These are phyloP conservation scores for Rhazya stricta DNA, from an alignment of 257 asterid genomes.

Conservation along the genomic window DNA sequence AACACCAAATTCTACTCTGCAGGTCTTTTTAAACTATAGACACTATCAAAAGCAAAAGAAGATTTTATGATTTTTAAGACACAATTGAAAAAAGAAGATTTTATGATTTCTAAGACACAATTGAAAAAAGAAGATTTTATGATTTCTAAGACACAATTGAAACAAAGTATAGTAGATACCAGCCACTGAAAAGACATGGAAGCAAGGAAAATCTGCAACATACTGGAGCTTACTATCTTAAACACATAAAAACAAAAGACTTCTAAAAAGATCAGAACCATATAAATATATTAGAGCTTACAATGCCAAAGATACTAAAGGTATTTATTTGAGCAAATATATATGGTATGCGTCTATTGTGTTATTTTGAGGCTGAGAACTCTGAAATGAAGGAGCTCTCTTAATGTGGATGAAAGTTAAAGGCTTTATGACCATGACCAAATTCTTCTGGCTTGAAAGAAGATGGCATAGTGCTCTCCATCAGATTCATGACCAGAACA, in stretches of 20 bases:
- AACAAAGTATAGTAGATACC: not conserved
- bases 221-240: not conserved
- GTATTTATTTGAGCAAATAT: not conserved
- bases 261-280: not conserved
- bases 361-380: not conserved
- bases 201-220: not conserved
- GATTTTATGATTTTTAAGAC: not conserved
- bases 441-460: not conserved
- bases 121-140: not conserved
- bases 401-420: not conserved
- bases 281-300: not conserved
- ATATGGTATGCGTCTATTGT: not conserved
- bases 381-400: not conserved
- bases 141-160: not conserved
- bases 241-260: not conserved
- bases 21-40: not conserved
- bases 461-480: not conserved
- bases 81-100: not conserved
- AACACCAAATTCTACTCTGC: not conserved
- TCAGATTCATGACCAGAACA: not conserved
- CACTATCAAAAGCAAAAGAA: not conserved
- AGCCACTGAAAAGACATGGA: not conserved
- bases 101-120: not conserved
- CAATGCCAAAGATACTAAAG: not conserved
- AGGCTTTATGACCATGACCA: not conserved